Evolutionary conservation across 106 monocot genomes (phyloP), one percentile per base, ranked within the genome.

Genomic region (Agapanthus africanus): DNA sequence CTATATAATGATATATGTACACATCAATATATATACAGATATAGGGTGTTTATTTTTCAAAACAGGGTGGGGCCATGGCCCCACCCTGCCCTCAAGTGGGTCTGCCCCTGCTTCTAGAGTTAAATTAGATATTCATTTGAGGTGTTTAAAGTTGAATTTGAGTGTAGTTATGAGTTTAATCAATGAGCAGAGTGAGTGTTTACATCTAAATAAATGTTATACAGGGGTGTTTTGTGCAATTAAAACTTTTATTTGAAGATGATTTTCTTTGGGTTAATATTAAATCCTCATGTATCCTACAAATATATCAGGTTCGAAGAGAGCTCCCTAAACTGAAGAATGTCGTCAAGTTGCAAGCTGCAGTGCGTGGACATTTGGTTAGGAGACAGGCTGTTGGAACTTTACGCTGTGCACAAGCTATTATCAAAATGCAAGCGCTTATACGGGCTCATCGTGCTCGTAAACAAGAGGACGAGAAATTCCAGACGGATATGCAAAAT

Each of bases 301-400:
- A 62, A 34, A 19, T 6, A 35, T 62, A 33, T n/a, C 28, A 90
- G 90, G 80, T 74, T 69, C 70, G 51, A n/a, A 80, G 39, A 46
- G 79, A 79, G 63, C 40, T 79, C 6, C 25, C 13, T 19, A 86
- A 87, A 59, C 34, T 64, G 21, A 81, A 75, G 74, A 78, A 71
- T 77, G 61, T 80, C 61, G 67, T 87, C 65, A 91, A 82, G 69
- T 63, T 91, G 62, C 91, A 91, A 91, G 91, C 91, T 72, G 81
- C 57, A 57, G 65, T 82, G 9, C 86, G 91, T 79, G 81, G 91
- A 16, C 81, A 87, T 70, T 34, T 91, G 54, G 79, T 87, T 11
- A 72, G 87, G 41, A 79, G 77, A 36, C 74, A 80, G 51, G 87
- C 91, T 44, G 70, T 87, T 68, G 91, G 81, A 35, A 84, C 81